Evolutionary conservation across 169 alveolate species (phyloP), one percentile per base, ranked within the genome.

Genomic region (Plasmodium gallinaceum): DNA sequence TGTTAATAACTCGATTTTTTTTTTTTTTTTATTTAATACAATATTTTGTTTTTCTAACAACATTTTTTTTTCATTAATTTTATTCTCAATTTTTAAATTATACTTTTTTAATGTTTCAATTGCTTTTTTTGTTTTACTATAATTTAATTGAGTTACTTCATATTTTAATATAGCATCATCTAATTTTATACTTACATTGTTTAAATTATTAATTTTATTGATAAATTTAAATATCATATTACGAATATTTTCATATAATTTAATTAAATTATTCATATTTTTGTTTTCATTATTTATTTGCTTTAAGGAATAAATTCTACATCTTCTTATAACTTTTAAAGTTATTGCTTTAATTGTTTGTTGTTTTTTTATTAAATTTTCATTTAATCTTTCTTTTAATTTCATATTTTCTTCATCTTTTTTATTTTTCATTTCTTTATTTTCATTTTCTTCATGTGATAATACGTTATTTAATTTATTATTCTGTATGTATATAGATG

Each of bases 101-200:
- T 78, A 78, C 7, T 78, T 78, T 51, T 65, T 51, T 7, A 78
- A 45, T 2, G 89, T 54, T 16, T 78, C 89, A 10, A 78, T 78
- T n/a, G 89, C 89, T 16, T 78, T 78, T n/a, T 78, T 64, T n/a
- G 89, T 78, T 58, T 69, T 78, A 51, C 89, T 66, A 32, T 69
- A 51, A 18, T 58, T 78, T 18, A 78, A 26, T n/a, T 78, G 89
- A 0, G 43, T 65, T 0, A 78, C 20, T 37, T 78, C 89, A 65
- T 78, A 65, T 32, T 78, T 78, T 37, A 78, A 37, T 26, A 78
- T 64, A 3, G 89, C 89, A 46, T 78, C 89, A 65, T 78, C 89
- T 7, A 78, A 26, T 8, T 78, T 14, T 24, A 48, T 43, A 22
- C 78, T 78, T 12, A 78, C 76, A 48, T 78, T 78, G 42, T 78